Base-by-base conservation (phyloP, 2,329 filamentous ascomycete species). In the Ophiocordyceps sinensis region DNA sequence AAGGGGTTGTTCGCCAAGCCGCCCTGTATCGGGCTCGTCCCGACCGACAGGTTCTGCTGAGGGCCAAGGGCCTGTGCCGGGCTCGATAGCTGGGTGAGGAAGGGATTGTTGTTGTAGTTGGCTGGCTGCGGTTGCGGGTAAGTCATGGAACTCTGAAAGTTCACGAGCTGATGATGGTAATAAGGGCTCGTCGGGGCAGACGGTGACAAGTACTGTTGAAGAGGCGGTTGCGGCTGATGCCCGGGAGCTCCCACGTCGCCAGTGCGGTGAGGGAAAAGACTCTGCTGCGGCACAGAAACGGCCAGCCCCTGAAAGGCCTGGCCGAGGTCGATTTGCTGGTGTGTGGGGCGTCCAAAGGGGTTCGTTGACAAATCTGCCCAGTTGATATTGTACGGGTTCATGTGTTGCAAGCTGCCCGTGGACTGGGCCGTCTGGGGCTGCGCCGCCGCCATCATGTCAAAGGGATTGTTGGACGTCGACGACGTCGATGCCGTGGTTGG, bases 221-320 rank as follows among this genome's bases (percentile, higher is more conserved):
- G 70, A 28, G 56, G 48, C 21, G 57, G 46, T 44, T 65, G 64
- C 34, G 62, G 62, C 31, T 63, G 49, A 26, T 47, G 45, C 31
- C 65, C 53, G 48, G 14, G 14, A 15, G 65, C 58, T 46, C 58
- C 62, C 48, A 71, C 47, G 19, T 76, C 83, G 41, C 83, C 82
- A 1, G 84, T 88, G 41, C 80, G 78, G 52, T 87, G 77, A 8
- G 84, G 82, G 55, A 88, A 87, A 28, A 87, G 65, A 31, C 75
- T 41, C 28, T 44, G 75, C 49, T 77, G 76, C 34, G 63, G 45
- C 39, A 59, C 58, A 21, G 75, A 76, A 2, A 94, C 64, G 31
- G 84, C 78, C 60, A 94, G 70, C 46, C 75, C 77, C 54, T 88
- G 80, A 53, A 94, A 83, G 1, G 82, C 77, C 50, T 82, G 75